Percentiles rank a stretch among this genome's conserved stretches.
Conservation (phyloP, 257 asterid species). For the Apocynum venetum region DNA sequence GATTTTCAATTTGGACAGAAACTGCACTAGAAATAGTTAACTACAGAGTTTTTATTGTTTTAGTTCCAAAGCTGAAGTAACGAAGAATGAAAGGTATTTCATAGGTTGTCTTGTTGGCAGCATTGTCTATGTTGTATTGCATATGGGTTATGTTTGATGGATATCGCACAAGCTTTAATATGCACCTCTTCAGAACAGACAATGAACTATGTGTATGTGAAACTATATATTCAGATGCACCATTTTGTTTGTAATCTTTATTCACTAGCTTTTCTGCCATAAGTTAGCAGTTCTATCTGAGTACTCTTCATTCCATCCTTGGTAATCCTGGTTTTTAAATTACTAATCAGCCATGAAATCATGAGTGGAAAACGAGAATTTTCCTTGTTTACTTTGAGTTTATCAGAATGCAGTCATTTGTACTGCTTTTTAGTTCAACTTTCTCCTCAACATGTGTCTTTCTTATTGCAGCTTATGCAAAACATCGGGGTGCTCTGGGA, state of each 20-base stretch:
- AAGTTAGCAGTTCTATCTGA: neutral
- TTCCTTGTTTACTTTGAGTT: neutral
- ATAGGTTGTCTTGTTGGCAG: neutral
- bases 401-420: neutral
- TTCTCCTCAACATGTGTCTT: slow-evolving; percentile 7
- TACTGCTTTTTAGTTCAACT: slow-evolving; percentile 4
- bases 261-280: neutral
- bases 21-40: neutral
- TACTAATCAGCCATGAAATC: neutral
- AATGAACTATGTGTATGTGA: neutral
- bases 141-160: neutral
- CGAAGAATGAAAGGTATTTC: neutral
- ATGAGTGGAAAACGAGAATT: neutral
- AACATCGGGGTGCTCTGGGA: slow-evolving; percentile 93
- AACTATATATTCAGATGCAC: neutral
- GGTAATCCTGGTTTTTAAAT: neutral
- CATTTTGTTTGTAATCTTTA: neutral
- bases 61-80: neutral
- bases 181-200: neutral
- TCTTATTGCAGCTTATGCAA: slow-evolving; percentile 66
- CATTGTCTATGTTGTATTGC: neutral
- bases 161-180: neutral
- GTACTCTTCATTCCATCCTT: neutral
- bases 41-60: neutral
- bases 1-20: neutral